A percentile compares a stretch with the other conserved stretches of the same genome.
These are phyloP conservation scores for Tricholoma sp. DNA, from an alignment of 768 basidiomycete genomes.

Conservation along the genomic window DNA sequence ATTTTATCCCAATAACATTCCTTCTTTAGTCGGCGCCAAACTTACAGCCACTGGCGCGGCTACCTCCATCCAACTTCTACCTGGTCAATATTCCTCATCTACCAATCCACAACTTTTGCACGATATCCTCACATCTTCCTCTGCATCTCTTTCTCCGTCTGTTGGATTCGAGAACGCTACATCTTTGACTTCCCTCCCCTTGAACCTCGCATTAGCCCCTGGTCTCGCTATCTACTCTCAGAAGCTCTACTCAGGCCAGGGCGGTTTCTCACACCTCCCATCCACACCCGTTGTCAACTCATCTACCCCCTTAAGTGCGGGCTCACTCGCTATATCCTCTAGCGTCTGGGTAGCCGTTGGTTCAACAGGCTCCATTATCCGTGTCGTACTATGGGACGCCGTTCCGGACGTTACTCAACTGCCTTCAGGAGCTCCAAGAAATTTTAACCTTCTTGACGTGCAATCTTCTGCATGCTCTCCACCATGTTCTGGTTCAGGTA, in stretches of 20 bases:
- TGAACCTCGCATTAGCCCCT: constrained; percentile 60
- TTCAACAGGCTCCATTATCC: constrained; percentile 46
- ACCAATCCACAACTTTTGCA: constrained; percentile 73
- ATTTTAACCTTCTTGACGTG: constrained; percentile 62
- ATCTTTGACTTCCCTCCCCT: constrained; percentile 52
- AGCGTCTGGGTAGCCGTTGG: constrained; percentile 63
- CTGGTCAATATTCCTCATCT: constrained; percentile 68
- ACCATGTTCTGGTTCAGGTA: constrained; percentile 65
- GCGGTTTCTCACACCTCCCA: constrained; percentile 55
- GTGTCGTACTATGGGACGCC: constrained; percentile 73
- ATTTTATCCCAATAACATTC: constrained; percentile 9
- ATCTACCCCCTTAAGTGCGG: constrained; percentile 45
- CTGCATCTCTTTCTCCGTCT: constrained; percentile 51
- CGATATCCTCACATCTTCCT: constrained; percentile 57
- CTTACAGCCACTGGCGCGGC: constrained; percentile 51
- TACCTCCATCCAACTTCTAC: constrained; percentile 58
- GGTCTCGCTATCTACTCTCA: constrained; percentile 64
- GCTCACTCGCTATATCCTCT: constrained; percentile 63
- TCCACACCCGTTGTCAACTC: constrained; percentile 40
- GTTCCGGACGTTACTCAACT: constrained; percentile 72
- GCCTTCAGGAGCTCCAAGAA: constrained; percentile 41
- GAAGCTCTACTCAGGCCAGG: constrained; percentile 59
- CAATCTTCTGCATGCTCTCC: constrained; percentile 74
- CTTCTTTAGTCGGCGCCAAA: constrained; percentile 57
- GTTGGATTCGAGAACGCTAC: constrained; percentile 60